phyloP scores from a whole-genome alignment of 1,139 yeast genomes.

The Sugiyamaella castrensis region DNA sequence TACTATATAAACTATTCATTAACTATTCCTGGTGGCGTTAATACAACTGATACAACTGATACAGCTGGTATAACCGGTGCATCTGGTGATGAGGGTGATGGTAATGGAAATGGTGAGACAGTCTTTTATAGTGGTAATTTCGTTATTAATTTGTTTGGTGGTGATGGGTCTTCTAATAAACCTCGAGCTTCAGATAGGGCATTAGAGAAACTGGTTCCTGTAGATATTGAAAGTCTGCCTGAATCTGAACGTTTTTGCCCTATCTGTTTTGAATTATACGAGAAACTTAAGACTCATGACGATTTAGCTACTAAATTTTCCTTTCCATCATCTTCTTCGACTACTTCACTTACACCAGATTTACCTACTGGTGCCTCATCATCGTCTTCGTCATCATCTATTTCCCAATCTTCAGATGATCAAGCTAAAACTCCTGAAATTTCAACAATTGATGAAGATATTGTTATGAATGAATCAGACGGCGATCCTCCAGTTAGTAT shows the following conservation, averaged over 20 bases:
- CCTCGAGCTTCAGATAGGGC: conserved; percentile 35
- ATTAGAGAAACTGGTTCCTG: conserved; percentile 27
- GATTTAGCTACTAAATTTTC: neutral
- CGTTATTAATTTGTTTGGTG: conserved; percentile 3
- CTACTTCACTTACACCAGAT: neutral
- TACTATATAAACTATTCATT: conserved; percentile 12
- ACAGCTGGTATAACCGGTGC: neutral
- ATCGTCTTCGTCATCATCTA: too few relatives aligned
- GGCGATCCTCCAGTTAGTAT: conserved; percentile 21
- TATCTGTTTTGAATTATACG: conserved; percentile 37
- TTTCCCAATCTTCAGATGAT: too few relatives aligned
- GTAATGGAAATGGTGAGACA: conserved; percentile 5
- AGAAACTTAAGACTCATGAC: conserved; percentile 1
- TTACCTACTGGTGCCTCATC: neutral
- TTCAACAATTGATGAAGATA: conserved; percentile 2
- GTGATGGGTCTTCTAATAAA: conserved; percentile 18
- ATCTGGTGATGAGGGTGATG: neutral
- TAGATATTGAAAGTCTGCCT: conserved; percentile 28
- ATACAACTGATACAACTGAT: neutral
- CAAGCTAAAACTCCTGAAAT: neutral
- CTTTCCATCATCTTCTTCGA: neutral
- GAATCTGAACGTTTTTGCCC: conserved; percentile 34
- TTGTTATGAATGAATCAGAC: conserved; percentile 6
- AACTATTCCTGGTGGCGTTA: conserved; percentile 3
- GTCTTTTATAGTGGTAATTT: conserved; percentile 1